Evolutionary conservation across 2,329 filamentous ascomycete species (phyloP), one percentile per base, ranked within the genome.

Genomic region (Coniochaeta pulveracea): DNA sequence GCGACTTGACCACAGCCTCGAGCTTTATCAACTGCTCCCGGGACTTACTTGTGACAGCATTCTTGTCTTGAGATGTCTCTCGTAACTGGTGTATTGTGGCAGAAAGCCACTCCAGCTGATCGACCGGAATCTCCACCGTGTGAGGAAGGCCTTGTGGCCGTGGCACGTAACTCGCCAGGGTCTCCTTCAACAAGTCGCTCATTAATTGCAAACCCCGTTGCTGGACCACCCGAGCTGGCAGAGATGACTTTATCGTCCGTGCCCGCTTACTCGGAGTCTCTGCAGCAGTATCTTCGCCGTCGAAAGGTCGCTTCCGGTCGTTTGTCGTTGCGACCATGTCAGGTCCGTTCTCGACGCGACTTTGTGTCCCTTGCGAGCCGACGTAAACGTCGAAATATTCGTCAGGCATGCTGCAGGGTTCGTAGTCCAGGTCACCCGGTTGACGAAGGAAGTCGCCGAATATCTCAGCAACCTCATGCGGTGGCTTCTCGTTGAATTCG

Each of bases 381-480:
- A 52, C 44, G 45, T 55, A 74, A 19, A 60, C 50, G 26, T 72
- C 64, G 15, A 74, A 58, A 3, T 72, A 56, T 0, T 61, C 51
- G 1, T 62, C 58, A 0, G 69, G 68, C 3, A 76, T 46, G 3
- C 52, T 40, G 7, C 63, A 56, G 2, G 66, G 59, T 10, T 63
- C 58, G 63, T 64, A 76, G 4, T 52, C 47, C 24, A 71, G 54
- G 7, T 52, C 52, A 27, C 43, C 57, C 25, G 45, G 56, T 36
- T 43, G 55, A 32, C 61, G 59, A 9, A 72, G 44, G 33, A 63
- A 63, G 17, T 58, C 54, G 11, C 58, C 52, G 43, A 76, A 73
- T 1, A 55, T 44, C 23, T 55, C 48, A 6, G 70, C 70, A 11
- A 63, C 51, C 21, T 64, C 52, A 36, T 67, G 55, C 1, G 67